phyloP scores from a whole-genome alignment of 768 basidiomycete genomes.

The Termitomyces sp. region DNA sequence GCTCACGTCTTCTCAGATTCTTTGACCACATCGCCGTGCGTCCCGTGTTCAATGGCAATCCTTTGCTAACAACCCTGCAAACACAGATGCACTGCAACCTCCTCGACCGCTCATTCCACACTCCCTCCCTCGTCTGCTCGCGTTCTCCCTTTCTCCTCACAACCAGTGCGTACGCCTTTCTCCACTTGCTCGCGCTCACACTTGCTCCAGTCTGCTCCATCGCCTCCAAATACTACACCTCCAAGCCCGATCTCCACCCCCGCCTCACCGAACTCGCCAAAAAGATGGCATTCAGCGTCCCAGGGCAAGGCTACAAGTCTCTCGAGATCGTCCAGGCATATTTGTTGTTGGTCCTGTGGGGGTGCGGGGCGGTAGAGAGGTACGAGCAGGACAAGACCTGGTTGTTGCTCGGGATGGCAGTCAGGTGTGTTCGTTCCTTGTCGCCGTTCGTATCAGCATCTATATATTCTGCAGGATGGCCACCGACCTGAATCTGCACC shows the following conservation, averaged over 20 bases:
- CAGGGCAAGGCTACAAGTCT: conserved; percentile 86
- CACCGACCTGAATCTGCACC: conserved; percentile 91
- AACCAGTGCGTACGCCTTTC: conserved; percentile 62
- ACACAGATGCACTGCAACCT: conserved; percentile 77
- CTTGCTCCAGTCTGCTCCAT: conserved; percentile 91
- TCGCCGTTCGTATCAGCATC: too few species aligned
- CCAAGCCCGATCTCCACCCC: conserved; percentile 76
- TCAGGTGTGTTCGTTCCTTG: conserved; percentile 44
- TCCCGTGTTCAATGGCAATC: too few species aligned
- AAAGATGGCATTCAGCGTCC: conserved; percentile 83
- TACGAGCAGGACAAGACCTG: conserved; percentile 97
- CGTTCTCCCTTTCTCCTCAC: conserved; percentile 94
- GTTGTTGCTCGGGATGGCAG: conserved; percentile 83
- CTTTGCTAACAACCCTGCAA: too few species aligned
- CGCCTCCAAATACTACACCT: conserved; percentile 82
- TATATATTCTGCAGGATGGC: too few species aligned
- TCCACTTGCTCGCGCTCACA: conserved; percentile 89
- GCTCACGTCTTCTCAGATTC: conserved; percentile 37
- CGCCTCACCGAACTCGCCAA: conserved; percentile 78
- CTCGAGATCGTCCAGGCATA: conserved; percentile 96
- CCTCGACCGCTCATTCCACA: conserved; percentile 86
- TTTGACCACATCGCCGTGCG: conserved; percentile 74
- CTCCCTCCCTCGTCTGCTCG: conserved; percentile 88
- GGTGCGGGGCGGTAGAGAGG: conserved; percentile 90
- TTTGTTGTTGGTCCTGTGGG: conserved; percentile 82